Evolutionary conservation across 306 rosid genomes (phyloP), one percentile per base, ranked within the genome.

Genomic region (Clitoria ternatea): DNA sequence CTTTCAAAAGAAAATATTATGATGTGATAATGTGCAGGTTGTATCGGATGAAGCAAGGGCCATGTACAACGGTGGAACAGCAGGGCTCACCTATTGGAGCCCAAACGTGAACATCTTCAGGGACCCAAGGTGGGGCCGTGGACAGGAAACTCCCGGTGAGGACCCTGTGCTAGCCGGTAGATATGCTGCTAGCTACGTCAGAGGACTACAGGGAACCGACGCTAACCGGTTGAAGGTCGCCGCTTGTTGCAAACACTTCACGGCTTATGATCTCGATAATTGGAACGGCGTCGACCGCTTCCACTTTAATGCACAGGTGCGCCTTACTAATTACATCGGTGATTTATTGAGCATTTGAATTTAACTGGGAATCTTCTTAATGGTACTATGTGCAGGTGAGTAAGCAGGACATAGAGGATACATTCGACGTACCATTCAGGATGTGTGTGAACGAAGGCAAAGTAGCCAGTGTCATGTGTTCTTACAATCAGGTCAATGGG

Each of bases 61-160:
- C 0, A 92, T 92, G 98, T 88, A 92, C 74, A 92, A 92, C 36
- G 96, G 91, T 1, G 98, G 97, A 17, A 61, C 32, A 5, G 97
- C 82, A 4, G 98, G 98, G 57, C 85, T 92, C 20, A 90, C 96
- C 0, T 92, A 80, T 40, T 92, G 97, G 98, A 92, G 98, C 77
- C 98, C 98, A 75, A 90, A 92, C 4, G 93, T 92, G 6, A 92
- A 92, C 67, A 81, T 92, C 15, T 85, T 90, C 47, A 82, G 97
- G 63, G 97, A 92, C 72, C 98, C 98, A 0, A 67, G 98, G 86
- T 93, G 98, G 96, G 97, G 97, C 36, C 96, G 97, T 19, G 97
- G 90, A 69, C 97, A 90, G 85, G 97, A 90, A 74, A 93, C 98
- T 75, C 98, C 98, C 74, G 98, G 98, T 66, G 98, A 93, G 82